Base-by-base conservation (phyloP, 495 filamentous ascomycete genomes). In the Hypomontagnella monticulosa region DNA sequence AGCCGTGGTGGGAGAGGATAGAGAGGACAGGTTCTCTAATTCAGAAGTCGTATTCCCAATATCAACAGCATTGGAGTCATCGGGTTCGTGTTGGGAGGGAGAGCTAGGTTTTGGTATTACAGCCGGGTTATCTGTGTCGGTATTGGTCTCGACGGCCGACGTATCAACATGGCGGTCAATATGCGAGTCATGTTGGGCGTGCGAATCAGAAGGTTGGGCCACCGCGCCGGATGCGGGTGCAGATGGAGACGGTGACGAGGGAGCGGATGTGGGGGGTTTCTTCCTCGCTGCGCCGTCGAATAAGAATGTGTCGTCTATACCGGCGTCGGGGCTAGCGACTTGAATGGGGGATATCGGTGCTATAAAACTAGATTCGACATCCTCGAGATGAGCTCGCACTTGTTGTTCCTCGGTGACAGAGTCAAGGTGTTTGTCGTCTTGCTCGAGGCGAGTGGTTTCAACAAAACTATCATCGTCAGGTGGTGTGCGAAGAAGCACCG, bases 331-430 rank as follows among this genome's bases (percentile, higher is more conserved):
- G 32, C 69, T 76, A 41, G 67, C 73, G 16, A 76, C 67, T 10
- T 74, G 74, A 34, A 79, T 76, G 23, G 80, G 84, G 41, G 84
- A 85, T 44, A 80, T 66, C 43, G 84, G 83, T 20, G 83, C 82
- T 37, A 93, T 51, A 65, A 96, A 96, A 70, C 91, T 96, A 6
- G 92, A 96, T 73, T 97, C 93, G 59, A 95, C 85, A 71, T 96
- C 93, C 79, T 91, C 88, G 57, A 96, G 72, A 72, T 91, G 89
- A 55, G 78, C 76, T 30, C 76, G 75, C 11, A 81, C 76, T 33
- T 75, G 74, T n/a, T 76, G 74, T 40, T 72, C 71, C 44, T 83
- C 81, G 54, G 78, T 77, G 33, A 81, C 60, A 2, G 81, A 79
- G 43, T 83, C 80, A 44, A 73, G 68, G 33, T 68, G 64, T 59